A percentile compares a stretch with the other conserved stretches of the same genome.
phyloP scores from a whole-genome alignment of 768 basidiomycete genomes.

The Macrolepiota albuminosa region DNA sequence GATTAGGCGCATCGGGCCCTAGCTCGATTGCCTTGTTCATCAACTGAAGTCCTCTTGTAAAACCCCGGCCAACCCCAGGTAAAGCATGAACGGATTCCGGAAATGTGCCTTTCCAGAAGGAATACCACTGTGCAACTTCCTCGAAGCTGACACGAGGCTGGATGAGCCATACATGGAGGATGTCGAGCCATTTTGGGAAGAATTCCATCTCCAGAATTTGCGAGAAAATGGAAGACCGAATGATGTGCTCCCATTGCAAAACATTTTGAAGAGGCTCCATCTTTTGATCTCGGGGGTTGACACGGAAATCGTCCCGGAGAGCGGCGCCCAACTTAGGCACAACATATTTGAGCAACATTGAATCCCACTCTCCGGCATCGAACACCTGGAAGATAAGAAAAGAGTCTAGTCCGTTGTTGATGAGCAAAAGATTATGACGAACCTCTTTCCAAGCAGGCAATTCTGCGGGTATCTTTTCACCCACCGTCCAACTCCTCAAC shows the following conservation, averaged over 20 bases:
- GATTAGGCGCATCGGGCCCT: conserved; percentile 68
- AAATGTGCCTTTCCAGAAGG: conserved; percentile 82
- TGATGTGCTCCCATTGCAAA: conserved; percentile 68
- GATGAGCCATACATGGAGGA: conserved; percentile 89
- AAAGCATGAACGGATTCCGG: conserved; percentile 64
- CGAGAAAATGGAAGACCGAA: conserved; percentile 73
- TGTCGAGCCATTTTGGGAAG: conserved; percentile 96
- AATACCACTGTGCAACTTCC: conserved; percentile 92
- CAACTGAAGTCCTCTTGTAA: conserved; percentile 82
- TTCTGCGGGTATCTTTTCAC: conserved; percentile 73
- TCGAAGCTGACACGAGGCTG: conserved; percentile 84
- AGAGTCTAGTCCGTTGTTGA: neutral
- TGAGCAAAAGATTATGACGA: conserved; percentile 19
- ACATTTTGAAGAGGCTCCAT: conserved; percentile 78
- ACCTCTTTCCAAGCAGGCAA: conserved; percentile 80
- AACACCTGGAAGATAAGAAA: conserved; percentile 51
- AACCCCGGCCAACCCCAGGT: conserved; percentile 68
- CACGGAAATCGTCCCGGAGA: conserved; percentile 78
- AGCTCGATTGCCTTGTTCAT: conserved; percentile 94
- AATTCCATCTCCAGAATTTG: conserved; percentile 89
- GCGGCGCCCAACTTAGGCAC: conserved; percentile 85
- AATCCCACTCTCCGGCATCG: conserved; percentile 80
- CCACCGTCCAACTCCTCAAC: conserved; percentile 68
- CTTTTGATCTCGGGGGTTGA: conserved; percentile 90
- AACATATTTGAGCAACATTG: conserved; percentile 83